Percentiles rank a stretch among this genome's conserved stretches.
Conservation (phyloP, 2,329 filamentous ascomycete species). For the Monilinia vaccinii-corymbosi region DNA sequence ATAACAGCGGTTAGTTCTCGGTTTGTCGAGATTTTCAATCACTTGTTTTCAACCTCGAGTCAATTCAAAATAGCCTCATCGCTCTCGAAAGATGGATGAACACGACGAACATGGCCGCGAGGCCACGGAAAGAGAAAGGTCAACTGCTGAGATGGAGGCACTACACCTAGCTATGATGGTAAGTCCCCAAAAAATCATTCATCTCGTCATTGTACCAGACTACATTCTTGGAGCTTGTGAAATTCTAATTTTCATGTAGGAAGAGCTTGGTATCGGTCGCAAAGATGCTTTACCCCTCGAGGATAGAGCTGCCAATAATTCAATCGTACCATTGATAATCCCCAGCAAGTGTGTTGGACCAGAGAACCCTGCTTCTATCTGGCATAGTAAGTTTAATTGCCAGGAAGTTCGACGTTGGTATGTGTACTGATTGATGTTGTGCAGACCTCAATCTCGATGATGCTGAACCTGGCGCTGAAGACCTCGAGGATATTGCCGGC, state of each 20-base stretch:
- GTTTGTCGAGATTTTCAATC: neutral
- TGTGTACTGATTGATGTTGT: conserved; percentile 6
- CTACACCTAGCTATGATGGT: conserved; percentile 26
- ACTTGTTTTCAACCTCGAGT: neutral
- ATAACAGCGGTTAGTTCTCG: neutral
- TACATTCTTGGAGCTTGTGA: neutral
- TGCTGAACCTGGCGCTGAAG: conserved; percentile 13
- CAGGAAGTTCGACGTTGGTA: neutral
- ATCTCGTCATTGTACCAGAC: neutral
- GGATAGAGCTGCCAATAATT: conserved; percentile 8
- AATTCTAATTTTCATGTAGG: conserved; percentile 13
- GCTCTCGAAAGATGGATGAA: conserved; percentile 1
- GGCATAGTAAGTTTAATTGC: conserved; percentile 19
- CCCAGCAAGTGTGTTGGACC: neutral
- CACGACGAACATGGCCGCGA: neutral
- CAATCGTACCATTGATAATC: neutral
- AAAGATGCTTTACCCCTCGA: conserved; percentile 23
- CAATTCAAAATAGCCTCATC: neutral
- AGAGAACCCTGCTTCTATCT: conserved; percentile 9
- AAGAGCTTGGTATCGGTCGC: conserved; percentile 26
- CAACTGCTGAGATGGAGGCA: neutral
- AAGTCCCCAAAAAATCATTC: neutral
- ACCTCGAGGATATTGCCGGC: conserved; percentile 23
- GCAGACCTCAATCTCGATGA: conserved; percentile 17
- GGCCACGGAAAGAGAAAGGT: neutral